A percentile compares a stretch with the other conserved stretches of the same genome.
These are phyloP conservation scores for Ploettnerulaceae sp. DNA, from an alignment of 2,329 filamentous ascomycete genomes.

Conservation along the genomic window DNA sequence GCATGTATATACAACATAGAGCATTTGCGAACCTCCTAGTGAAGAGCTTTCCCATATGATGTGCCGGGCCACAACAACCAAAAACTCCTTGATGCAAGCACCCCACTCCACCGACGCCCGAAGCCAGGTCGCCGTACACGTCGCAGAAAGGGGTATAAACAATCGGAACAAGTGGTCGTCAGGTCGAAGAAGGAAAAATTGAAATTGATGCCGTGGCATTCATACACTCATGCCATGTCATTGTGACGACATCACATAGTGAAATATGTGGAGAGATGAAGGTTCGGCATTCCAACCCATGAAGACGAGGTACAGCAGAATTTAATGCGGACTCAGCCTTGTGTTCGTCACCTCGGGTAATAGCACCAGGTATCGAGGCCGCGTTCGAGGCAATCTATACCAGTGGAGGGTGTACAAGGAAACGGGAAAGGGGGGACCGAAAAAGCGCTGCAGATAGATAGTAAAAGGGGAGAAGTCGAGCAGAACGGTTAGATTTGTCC, in stretches of 20 bases:
- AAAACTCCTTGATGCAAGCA: background rate
- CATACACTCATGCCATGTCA: slow-evolving; percentile 1
- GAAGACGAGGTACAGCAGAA: slow-evolving; percentile 3
- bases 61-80: background rate
- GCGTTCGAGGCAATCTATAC: slow-evolving; percentile 1
- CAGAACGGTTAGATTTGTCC: slow-evolving; percentile 67
- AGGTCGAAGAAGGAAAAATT: slow-evolving; percentile 9
- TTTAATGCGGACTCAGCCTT: background rate
- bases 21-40: background rate
- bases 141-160: slow-evolving; percentile 12
- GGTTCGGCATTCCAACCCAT: slow-evolving; percentile 7
- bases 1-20: background rate
- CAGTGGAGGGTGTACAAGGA: slow-evolving; percentile 18
- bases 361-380: slow-evolving; percentile 14
- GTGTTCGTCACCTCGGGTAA: slow-evolving; percentile 16
- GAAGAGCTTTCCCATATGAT: background rate
- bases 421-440: slow-evolving; percentile 21
- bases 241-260: slow-evolving; percentile 10
- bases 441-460: slow-evolving; percentile 21
- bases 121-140: slow-evolving; percentile 1
- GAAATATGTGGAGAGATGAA: slow-evolving; percentile 11
- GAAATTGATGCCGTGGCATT: background rate
- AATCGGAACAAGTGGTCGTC: slow-evolving; percentile 5
- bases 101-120: slow-evolving; percentile 9
- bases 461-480: slow-evolving; percentile 14